Conservation (phyloP, 2,329 filamentous ascomycete species). For the Xenosphaeropsis pyriputrescens region DNA sequence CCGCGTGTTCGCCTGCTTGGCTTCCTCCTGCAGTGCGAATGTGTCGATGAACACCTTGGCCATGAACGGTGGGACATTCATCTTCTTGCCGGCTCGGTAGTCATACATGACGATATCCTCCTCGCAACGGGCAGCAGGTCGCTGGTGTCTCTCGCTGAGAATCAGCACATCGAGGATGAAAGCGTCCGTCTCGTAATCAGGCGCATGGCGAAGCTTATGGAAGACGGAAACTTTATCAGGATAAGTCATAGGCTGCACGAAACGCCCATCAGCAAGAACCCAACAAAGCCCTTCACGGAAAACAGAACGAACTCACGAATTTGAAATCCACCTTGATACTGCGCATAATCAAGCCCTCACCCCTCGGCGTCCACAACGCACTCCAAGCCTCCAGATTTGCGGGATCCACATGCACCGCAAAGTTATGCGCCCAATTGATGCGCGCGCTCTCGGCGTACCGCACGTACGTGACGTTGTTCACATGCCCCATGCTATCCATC, state of each 20-base stretch:
- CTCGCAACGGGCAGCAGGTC: slow-evolving; percentile 56
- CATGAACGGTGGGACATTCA: slow-evolving; percentile 43
- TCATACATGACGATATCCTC: slow-evolving; percentile 77
- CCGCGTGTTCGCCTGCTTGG: slow-evolving; percentile 32
- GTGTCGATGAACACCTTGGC: slow-evolving; percentile 41
- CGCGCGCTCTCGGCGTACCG: slow-evolving; percentile 72
- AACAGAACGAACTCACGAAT: slow-evolving; percentile 43
- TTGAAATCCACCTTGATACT: slow-evolving; percentile 78
- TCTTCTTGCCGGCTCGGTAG: slow-evolving; percentile 43
- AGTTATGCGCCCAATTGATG: slow-evolving; percentile 63
- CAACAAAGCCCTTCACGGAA: too few relatives aligned
- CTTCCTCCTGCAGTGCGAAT: slow-evolving; percentile 46
- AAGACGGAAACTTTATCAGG: slow-evolving; percentile 75
- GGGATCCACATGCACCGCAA: slow-evolving; percentile 47
- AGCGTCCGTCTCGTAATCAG: slow-evolving; percentile 27
- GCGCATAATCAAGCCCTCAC: slow-evolving; percentile 61
- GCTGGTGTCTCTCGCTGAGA: slow-evolving; percentile 59
- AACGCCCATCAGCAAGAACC: neutral
- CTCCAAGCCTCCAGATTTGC: slow-evolving; percentile 48
- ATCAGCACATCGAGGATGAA: slow-evolving; percentile 49
- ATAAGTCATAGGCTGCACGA: slow-evolving; percentile 58
- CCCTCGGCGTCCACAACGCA: slow-evolving; percentile 50
- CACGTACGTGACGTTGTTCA: slow-evolving; percentile 78
- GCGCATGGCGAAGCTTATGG: slow-evolving; percentile 53
- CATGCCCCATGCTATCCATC: slow-evolving; percentile 63